Evolutionary conservation across 75 land plant genomes (phyloP), one percentile per base, ranked within the genome.

Genomic region (Azolla pinnata): DNA sequence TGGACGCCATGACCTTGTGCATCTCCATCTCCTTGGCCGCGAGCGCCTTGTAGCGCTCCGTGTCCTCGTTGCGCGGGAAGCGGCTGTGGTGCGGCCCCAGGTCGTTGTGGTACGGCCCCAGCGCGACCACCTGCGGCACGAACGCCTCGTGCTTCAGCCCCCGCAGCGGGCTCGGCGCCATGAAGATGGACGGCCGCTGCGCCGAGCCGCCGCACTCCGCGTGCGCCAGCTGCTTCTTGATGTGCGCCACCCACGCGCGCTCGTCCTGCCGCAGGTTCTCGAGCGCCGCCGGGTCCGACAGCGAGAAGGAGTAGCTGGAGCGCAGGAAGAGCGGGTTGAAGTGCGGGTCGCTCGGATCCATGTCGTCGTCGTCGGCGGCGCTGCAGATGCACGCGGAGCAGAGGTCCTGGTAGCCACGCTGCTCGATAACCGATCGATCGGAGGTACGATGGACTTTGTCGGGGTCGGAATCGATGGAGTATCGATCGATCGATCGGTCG

Each of bases 81-180:
- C 33, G 40, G 32, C 54, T 54, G 62, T 83, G 87, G 26, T 79
- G 80, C 17, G 87, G 87, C 10, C 87, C 80, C 21, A 82, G 19
- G 4, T 48, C 51, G 18, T 18, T 8, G 51, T 48, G 51, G 31
- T 79, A 83, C n/a, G 87, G 87, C 10, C 87, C 80, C 21, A 82
- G 16, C n/a, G 83, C 65, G 20, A 83, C 70, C 29, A 51, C 53
- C 33, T 83, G 87, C 4, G 87, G 87, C 2, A 31, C 50, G 68
- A 64, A 83, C 9, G 62, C 61, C 12, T 83, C 78, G 0, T 77
- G 83, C 38, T 68, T 59, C 21, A 4, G 38, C 0, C 49, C 21
- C 14, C 64, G 40, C 0, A 79, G 59, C 7, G 68, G n/a, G 32
- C 67, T 77, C 29, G 87, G 78, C 19, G 74, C 78, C n/a, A 56